Evolutionary conservation across 306 rosid species (phyloP).

Genomic region (Delonix regia): DNA sequence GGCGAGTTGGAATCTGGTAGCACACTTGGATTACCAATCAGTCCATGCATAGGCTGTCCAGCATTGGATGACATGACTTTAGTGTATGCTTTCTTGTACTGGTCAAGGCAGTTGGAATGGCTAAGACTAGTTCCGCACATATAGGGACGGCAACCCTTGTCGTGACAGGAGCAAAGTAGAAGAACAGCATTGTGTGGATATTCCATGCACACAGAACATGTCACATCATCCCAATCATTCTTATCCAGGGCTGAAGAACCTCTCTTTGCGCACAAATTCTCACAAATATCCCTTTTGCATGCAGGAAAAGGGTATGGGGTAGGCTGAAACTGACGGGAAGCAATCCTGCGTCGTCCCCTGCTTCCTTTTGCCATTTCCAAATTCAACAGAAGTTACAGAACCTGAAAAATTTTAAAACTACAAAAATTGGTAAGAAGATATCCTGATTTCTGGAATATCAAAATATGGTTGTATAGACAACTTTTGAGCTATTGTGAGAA

Average conservation of each 20-base stretch:
- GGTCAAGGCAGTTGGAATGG: conserved; percentile 77
- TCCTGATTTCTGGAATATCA: conserved; percentile 23
- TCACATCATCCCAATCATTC: conserved; percentile 83
- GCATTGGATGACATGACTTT: conserved; percentile 49
- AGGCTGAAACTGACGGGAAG: conserved; percentile 65
- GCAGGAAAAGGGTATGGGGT: conserved; percentile 67
- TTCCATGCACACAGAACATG: conserved; percentile 98
- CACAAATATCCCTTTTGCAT: conserved; percentile 55
- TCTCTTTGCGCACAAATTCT: conserved; percentile 65
- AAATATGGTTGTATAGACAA: neutral
- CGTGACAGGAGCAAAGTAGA: conserved; percentile 73
- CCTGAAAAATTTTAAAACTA: conserved; percentile 55
- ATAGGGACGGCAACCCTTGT: conserved; percentile 72
- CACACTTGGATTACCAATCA: conserved; percentile 37
- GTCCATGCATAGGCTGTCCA: conserved; percentile 44
- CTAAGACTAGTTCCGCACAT: conserved; percentile 74
- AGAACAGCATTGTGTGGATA: conserved; percentile 81
- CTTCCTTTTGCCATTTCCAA: conserved; percentile 83
- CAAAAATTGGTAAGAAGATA: conserved; percentile 14
- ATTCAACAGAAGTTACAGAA: conserved; percentile 25
- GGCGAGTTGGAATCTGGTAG: conserved; percentile 46
- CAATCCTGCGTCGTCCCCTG: conserved; percentile 71
- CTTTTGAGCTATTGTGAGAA: neutral
- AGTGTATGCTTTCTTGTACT: conserved; percentile 80
- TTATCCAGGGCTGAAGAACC: conserved; percentile 62